Evolutionary conservation across 2,329 filamentous ascomycete genomes (phyloP).

Genomic region (Fusarium albosuccineum): DNA sequence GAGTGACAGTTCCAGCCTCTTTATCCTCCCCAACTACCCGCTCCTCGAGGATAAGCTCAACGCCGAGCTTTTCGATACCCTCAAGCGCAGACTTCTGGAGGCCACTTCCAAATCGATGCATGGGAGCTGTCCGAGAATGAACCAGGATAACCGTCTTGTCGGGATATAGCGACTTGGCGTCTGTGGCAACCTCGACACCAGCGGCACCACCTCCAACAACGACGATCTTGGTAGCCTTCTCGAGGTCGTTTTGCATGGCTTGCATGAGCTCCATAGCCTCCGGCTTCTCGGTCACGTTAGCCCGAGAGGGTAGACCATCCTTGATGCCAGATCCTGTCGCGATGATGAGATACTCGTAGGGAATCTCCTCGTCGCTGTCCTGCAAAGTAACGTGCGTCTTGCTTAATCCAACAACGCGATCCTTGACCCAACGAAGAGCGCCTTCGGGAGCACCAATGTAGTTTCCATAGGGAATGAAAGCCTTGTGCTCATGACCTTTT

Average conservation of each 20-base stretch:
- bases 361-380: conserved; percentile 57
- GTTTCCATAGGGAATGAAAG: conserved; percentile 70
- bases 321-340: conserved; percentile 66
- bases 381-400: conserved; percentile 56
- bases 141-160: conserved; percentile 69
- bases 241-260: conserved; percentile 61
- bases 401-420: conserved; percentile 55
- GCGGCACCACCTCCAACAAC: conserved; percentile 72
- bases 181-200: conserved; percentile 71
- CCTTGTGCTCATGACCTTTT: conserved; percentile 66
- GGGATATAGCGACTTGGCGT: conserved; percentile 68
- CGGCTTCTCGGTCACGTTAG: conserved; percentile 57
- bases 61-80: conserved; percentile 60
- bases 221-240: conserved; percentile 58
- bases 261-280: conserved; percentile 59
- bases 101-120: conserved; percentile 64
- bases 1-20: conserved; percentile 54
- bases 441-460: conserved; percentile 55
- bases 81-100: conserved; percentile 56
- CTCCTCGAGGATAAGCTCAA: conserved; percentile 66
- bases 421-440: conserved; percentile 57
- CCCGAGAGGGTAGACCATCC: conserved; percentile 62
- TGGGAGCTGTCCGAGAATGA: conserved; percentile 66
- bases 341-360: conserved; percentile 68
- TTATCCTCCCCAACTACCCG: conserved; percentile 56